Percentiles rank a stretch among this genome's conserved stretches.
phyloP scores from a whole-genome alignment of 257 asterid genomes.

The Solanum clarkiae region DNA sequence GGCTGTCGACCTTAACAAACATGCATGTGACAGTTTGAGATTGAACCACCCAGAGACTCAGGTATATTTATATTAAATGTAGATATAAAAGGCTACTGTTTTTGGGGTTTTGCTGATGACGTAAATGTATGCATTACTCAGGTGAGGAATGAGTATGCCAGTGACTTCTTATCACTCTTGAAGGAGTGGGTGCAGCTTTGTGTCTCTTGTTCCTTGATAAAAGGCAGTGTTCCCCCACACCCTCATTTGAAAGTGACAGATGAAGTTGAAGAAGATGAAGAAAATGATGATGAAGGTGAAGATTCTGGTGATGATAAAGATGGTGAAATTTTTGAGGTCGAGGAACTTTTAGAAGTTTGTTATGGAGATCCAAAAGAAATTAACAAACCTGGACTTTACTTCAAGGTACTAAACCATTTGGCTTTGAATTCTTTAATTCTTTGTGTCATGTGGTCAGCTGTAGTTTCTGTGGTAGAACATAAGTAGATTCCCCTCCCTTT shows the following conservation, averaged over 20 bases:
- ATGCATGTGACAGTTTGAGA: conserved; percentile 31
- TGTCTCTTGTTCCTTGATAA: conserved; percentile 8
- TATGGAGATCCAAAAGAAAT: conserved; percentile 28
- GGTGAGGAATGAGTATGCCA: conserved; percentile 36
- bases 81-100: not conserved
- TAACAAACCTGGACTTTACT: conserved; percentile 11
- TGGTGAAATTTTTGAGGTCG: conserved; percentile 21
- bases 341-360: conserved; percentile 19
- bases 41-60: conserved; percentile 32
- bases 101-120: not conserved
- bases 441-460: not conserved
- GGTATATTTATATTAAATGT: not conserved
- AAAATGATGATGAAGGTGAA: not conserved
- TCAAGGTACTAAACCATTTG: conserved; percentile 16
- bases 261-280: not conserved
- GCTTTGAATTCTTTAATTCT: not conserved
- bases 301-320: conserved; percentile 3
- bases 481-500: not conserved
- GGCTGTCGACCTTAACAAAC: conserved; percentile 68
- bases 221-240: not conserved
- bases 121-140: not conserved
- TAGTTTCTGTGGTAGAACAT: not conserved
- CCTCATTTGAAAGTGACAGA: not conserved
- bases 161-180: conserved; percentile 11
- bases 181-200: conserved; percentile 33